Evolutionary conservation across 2,329 filamentous ascomycete species (phyloP).

Genomic region (Fusarium metavorans): DNA sequence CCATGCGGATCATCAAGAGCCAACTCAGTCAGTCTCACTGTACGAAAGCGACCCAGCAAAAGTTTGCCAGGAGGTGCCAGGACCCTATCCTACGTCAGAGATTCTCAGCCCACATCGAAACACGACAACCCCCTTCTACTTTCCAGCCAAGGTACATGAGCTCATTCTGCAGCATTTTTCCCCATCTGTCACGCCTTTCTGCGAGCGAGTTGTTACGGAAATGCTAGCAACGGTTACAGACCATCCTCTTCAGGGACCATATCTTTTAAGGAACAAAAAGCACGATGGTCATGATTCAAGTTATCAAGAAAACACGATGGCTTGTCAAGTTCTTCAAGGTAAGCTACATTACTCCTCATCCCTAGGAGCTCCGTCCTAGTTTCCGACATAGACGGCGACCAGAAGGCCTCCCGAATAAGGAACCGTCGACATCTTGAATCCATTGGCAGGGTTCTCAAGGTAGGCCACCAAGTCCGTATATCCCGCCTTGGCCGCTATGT

Average conservation of each 20-base stretch:
- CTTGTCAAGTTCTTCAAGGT: neutral
- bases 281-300: neutral
- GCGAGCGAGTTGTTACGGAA: neutral
- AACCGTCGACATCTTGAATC: conserved; percentile 56
- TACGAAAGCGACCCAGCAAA: neutral
- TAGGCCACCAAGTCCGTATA: conserved; percentile 63
- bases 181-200: neutral
- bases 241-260: neutral
- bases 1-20: neutral
- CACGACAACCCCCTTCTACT: neutral
- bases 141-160: neutral
- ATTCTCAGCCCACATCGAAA: neutral
- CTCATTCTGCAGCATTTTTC: neutral
- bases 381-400: conserved; percentile 39
- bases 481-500: conserved; percentile 49
- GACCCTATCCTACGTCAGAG: neutral
- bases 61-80: neutral
- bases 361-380: neutral
- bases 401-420: conserved; percentile 48
- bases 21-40: neutral
- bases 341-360: neutral
- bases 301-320: neutral
- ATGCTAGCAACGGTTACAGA: neutral
- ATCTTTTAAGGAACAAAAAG: neutral
- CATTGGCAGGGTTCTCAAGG: conserved; percentile 58